Conservation (phyloP, 139 green algal genomes). For the Pseudopediastrum boryanum region DNA sequence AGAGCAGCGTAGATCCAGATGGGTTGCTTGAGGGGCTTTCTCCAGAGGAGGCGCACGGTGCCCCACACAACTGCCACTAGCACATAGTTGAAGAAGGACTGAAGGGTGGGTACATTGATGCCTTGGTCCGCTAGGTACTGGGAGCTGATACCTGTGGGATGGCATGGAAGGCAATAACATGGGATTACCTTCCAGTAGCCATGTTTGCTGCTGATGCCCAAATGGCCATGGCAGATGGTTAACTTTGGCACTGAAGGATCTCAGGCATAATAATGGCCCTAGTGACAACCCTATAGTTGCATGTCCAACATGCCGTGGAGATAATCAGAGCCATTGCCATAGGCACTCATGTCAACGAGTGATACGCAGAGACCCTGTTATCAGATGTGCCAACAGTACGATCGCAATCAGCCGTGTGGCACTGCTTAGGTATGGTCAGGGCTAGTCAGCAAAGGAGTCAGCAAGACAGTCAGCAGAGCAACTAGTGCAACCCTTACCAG, state of each 20-base stretch:
- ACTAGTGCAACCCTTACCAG: conserved; percentile 34
- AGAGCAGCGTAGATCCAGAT: conserved; percentile 42
- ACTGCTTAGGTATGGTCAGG: too few species aligned
- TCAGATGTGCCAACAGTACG: too few species aligned
- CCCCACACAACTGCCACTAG: conserved; percentile 57
- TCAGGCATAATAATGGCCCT: too few species aligned
- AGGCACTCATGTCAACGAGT: too few species aligned
- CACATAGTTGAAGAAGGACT: conserved; percentile 72
- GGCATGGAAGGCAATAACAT: not conserved
- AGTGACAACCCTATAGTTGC: too few species aligned
- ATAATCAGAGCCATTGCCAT: too few species aligned
- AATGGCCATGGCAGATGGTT: not conserved
- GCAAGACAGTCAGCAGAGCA: not conserved
- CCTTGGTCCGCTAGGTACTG: conserved; percentile 47
- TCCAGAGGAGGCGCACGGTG: conserved; percentile 1
- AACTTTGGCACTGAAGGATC: too few species aligned
- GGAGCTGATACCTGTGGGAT: conserved; percentile 52
- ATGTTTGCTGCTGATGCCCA: not conserved
- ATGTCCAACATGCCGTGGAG: too few species aligned
- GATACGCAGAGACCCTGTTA: too few species aligned
- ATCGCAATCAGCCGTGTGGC: too few species aligned
- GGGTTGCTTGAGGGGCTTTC: not conserved
- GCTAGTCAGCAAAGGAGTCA: too few species aligned
- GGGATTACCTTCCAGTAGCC: not conserved
- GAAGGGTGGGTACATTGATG: conserved; percentile 62